phyloP scores from a whole-genome alignment of 2,329 filamentous ascomycete genomes.

The Parafenestella ontariensis region DNA sequence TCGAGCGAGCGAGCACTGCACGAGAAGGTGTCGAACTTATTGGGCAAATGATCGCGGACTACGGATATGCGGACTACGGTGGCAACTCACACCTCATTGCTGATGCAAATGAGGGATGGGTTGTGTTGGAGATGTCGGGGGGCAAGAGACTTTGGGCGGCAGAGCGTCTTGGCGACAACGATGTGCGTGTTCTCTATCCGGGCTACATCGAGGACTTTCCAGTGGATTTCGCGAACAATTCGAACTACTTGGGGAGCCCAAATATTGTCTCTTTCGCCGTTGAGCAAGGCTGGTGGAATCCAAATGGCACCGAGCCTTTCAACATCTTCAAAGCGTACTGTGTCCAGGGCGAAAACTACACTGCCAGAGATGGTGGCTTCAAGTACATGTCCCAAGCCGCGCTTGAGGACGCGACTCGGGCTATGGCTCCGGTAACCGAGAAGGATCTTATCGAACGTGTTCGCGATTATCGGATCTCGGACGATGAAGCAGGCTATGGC shows the following conservation, averaged over 20 bases:
- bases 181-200: slow-evolving; percentile 44
- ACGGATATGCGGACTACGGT: slow-evolving; percentile 54
- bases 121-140: slow-evolving; percentile 46
- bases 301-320: slow-evolving; percentile 40
- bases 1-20: slow-evolving; percentile 52
- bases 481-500: slow-evolving; percentile 48
- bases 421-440: slow-evolving; percentile 59
- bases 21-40: slow-evolving; percentile 54
- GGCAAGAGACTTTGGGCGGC: slow-evolving; percentile 46
- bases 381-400: slow-evolving; percentile 49
- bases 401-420: slow-evolving; percentile 44
- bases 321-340: slow-evolving; percentile 49
- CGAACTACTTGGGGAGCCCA: slow-evolving; percentile 42
- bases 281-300: slow-evolving; percentile 46
- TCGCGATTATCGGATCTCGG: slow-evolving; percentile 45
- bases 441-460: slow-evolving; percentile 54
- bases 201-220: slow-evolving; percentile 49
- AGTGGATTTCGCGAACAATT: slow-evolving; percentile 35
- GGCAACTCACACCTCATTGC: slow-evolving; percentile 55
- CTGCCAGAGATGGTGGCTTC: slow-evolving; percentile 44
- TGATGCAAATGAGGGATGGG: slow-evolving; percentile 47
- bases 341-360: slow-evolving; percentile 33
- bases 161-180: slow-evolving; percentile 39
- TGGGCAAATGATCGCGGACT: slow-evolving; percentile 48
- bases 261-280: slow-evolving; percentile 47